Evolutionary conservation across 176 grass and related monocot species (phyloP).

Genomic region (Pharus latifolius): DNA sequence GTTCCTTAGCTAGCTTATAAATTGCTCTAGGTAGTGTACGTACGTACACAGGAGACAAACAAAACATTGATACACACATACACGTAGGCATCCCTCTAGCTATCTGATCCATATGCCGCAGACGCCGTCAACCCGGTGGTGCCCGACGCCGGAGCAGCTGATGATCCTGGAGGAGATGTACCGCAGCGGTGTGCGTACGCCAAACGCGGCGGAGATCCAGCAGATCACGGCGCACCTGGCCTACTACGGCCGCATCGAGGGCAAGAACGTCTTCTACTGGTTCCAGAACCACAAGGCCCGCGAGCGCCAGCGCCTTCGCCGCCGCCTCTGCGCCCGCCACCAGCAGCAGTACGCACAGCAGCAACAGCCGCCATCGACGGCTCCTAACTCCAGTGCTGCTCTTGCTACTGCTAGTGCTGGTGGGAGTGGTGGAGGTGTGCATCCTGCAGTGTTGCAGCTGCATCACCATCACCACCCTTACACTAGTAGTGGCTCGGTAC

Average conservation of each 20-base stretch:
- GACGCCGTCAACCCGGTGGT: conserved; percentile 84
- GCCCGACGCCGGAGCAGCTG: conserved; percentile 77
- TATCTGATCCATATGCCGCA: conserved; percentile 75
- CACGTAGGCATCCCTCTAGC: too few species aligned
- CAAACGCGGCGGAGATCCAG: conserved; percentile 76
- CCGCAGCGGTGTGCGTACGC: conserved; percentile 59
- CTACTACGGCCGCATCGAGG: conserved; percentile 85
- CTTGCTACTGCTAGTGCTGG: background rate
- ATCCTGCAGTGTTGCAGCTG: conserved; percentile 31
- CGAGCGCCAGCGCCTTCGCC: conserved; percentile 63
- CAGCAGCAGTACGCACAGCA: conserved; percentile 32
- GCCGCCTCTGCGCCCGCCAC: conserved; percentile 54
- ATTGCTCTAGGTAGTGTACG: too few species aligned
- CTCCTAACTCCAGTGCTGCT: background rate
- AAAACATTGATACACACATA: too few species aligned
- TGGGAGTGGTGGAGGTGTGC: background rate
- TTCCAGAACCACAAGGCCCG: conserved; percentile 96
- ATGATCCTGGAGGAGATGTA: conserved; percentile 94
- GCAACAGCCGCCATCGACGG: background rate
- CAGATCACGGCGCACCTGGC: conserved; percentile 80
- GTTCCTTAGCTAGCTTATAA: too few species aligned
- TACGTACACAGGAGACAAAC: too few species aligned
- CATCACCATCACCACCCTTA: conserved; percentile 24
- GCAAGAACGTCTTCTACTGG: conserved; percentile 96
- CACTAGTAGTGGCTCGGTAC: conserved; percentile 12